These are phyloP conservation scores for Lotus japonicus DNA, from an alignment of 306 rosid genomes.

Conservation along the genomic window DNA sequence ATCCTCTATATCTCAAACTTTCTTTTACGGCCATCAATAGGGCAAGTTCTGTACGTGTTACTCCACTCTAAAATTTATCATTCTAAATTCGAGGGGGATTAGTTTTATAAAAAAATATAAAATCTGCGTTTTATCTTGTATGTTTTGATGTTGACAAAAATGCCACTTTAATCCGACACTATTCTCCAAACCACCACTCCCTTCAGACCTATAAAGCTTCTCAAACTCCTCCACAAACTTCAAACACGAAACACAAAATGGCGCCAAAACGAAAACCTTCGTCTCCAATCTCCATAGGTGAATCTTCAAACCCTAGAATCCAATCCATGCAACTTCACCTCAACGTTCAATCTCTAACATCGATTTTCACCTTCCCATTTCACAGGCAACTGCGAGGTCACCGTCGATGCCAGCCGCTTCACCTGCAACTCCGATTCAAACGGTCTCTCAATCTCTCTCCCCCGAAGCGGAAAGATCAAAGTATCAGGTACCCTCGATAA, in stretches of 20 bases:
- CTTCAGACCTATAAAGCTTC: not conserved
- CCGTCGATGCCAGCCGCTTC: conserved; percentile 45
- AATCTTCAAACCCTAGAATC: conserved; percentile 20
- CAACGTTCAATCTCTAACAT: not conserved
- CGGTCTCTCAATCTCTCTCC: conserved; percentile 38
- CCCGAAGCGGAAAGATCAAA: conserved; percentile 37
- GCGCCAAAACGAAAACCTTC: conserved; percentile 48
- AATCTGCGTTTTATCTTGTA: not conserved
- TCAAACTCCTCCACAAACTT: not conserved
- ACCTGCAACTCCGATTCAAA: conserved; percentile 41
- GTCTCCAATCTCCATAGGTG: conserved; percentile 56
- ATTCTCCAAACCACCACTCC: not conserved
- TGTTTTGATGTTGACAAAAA: not conserved
- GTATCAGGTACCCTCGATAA: conserved; percentile 36
- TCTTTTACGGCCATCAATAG: no score
- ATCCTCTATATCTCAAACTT: no score
- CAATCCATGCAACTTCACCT: not conserved
- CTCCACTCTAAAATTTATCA: no score
- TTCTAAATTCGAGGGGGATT: no score
- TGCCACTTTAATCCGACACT: not conserved
- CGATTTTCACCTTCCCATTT: not conserved
- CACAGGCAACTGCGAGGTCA: conserved; percentile 60
- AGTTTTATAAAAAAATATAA: no score
- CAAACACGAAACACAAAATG: conserved; percentile 16
- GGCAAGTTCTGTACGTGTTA: no score